Percentiles rank a stretch among this genome's conserved stretches.
phyloP scores from a whole-genome alignment of 2,329 filamentous ascomycete genomes.

The Epichloe sibirici region DNA sequence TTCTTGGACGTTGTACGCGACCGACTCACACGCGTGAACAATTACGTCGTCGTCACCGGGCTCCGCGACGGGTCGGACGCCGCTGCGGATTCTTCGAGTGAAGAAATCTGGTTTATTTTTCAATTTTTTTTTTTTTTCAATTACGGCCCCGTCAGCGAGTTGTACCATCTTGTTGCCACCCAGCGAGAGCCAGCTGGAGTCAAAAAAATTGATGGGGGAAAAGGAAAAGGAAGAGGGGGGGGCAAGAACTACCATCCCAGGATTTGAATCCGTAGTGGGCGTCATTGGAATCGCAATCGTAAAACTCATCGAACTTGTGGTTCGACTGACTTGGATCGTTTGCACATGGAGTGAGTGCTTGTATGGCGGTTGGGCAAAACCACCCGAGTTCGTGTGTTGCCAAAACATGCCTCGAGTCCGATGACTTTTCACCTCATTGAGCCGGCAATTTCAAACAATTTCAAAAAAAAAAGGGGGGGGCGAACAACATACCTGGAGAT shows the following conservation, averaged over 20 bases:
- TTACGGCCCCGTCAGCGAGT: no score
- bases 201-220: background rate
- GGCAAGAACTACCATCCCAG: conserved; percentile 45
- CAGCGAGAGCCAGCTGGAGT: no score
- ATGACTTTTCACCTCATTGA: conserved; percentile 20
- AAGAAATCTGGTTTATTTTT: conserved; percentile 40
- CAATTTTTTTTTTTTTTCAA: background rate
- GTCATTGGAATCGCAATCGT: conserved; percentile 42
- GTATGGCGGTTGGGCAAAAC: conserved; percentile 38
- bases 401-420: conserved; percentile 39
- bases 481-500: conserved; percentile 26
- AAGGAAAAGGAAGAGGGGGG: background rate
- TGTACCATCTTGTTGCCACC: no score
- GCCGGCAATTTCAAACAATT: no score
- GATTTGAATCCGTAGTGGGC: conserved; percentile 50
- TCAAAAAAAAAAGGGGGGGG: no score
- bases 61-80: conserved; percentile 43
- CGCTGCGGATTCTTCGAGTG: conserved; percentile 41
- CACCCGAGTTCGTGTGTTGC: conserved; percentile 33
- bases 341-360: conserved; percentile 37
- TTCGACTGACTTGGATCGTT: conserved; percentile 29
- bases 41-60: conserved; percentile 42
- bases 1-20: conserved; percentile 37
- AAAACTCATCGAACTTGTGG: conserved; percentile 47
- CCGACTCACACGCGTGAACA: conserved; percentile 53